A percentile compares a stretch with the other conserved stretches of the same genome.
phyloP scores from a whole-genome alignment of 768 basidiomycete genomes.

The Austroboletus eburneus region DNA sequence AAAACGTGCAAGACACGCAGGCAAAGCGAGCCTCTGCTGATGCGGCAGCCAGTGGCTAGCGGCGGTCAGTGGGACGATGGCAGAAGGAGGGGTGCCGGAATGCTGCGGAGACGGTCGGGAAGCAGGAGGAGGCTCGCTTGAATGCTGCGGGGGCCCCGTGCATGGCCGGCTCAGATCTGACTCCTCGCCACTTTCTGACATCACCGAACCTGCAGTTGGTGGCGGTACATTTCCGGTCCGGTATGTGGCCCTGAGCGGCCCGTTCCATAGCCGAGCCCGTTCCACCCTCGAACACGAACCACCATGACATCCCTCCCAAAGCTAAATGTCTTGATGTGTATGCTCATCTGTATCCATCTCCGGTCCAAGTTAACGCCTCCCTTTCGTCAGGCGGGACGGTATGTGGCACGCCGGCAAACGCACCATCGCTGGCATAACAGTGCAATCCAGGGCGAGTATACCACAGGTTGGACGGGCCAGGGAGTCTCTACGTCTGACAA shows the following conservation, averaged over 20 bases:
- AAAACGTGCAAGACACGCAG: constrained; percentile 33
- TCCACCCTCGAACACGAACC: not conserved
- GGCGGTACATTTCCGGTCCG: constrained; percentile 16
- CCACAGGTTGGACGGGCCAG: constrained; percentile 88
- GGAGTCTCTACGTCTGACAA: constrained; percentile 96
- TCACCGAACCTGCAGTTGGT: constrained; percentile 22
- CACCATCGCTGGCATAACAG: not conserved
- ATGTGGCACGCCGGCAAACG: no score
- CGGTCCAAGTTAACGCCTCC: constrained; percentile 3
- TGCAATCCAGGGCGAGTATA: constrained; percentile 70
- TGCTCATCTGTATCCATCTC: constrained; percentile 17
- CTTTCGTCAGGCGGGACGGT: constrained; percentile 42
- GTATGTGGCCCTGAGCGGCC: constrained; percentile 2
- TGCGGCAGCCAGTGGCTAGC: constrained; percentile 10
- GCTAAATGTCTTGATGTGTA: constrained; percentile 79
- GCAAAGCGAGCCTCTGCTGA: constrained; percentile 9
- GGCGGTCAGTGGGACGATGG: constrained; percentile 6
- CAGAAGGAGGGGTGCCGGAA: not conserved
- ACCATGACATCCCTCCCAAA: constrained; percentile 46
- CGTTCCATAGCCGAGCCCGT: not conserved
- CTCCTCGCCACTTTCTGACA: constrained; percentile 26
- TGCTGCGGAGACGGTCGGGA: constrained; percentile 10
- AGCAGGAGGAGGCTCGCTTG: not conserved
- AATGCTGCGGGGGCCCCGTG: constrained; percentile 9
- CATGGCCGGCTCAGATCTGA: not conserved